Evolutionary conservation across 2,329 filamentous ascomycete genomes (phyloP), one percentile per base, ranked within the genome.

Genomic region (Venturiaceae sp.): DNA sequence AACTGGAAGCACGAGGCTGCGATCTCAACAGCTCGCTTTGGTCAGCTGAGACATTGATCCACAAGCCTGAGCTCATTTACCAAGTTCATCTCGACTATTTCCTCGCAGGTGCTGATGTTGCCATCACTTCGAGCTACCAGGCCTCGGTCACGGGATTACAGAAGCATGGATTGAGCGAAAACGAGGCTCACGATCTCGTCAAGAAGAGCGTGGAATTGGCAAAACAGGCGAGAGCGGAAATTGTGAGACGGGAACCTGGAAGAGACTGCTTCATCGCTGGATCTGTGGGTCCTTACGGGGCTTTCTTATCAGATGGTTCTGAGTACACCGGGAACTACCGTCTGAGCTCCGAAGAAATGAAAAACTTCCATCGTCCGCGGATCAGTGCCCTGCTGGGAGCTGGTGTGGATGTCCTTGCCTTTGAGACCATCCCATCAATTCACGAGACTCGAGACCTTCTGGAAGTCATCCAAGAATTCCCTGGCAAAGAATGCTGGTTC

Each of bases 61-160:
- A 72, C 30, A 63, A 72, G n/a, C 72, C 76, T 0, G 62, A 67
- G 2, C 67, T 72, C 55, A 77, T 79, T 53, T 66, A 71, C 53
- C 62, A 69, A 62, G 71, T 77, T 5, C 76, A 79, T 63, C 62
- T 71, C 21, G 71, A 75, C 61, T 78, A 77, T 64, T 78, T 67
- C 64, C 62, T 65, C 6, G 69, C 74, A 11, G 75, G 76, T 36
- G 75, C 76, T n/a, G 67, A 75, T 55, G 66, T 78, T 30, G 75
- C 73, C 11, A 78, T 75, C 63, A 78, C 76, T 33, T 69, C 75
- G 5, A 75, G 71, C 14, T 79, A 79, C 61, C 76, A 79, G 65
- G 74, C 76, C 2, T 72, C 72, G n/a, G 63, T 71, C 6, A 65
- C 65, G 2, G 76, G 76, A 5, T 64, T 79, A 5, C 52, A 62